phyloP scores from a whole-genome alignment of 148 eudicot species.

The Selenicereus undatus region DNA sequence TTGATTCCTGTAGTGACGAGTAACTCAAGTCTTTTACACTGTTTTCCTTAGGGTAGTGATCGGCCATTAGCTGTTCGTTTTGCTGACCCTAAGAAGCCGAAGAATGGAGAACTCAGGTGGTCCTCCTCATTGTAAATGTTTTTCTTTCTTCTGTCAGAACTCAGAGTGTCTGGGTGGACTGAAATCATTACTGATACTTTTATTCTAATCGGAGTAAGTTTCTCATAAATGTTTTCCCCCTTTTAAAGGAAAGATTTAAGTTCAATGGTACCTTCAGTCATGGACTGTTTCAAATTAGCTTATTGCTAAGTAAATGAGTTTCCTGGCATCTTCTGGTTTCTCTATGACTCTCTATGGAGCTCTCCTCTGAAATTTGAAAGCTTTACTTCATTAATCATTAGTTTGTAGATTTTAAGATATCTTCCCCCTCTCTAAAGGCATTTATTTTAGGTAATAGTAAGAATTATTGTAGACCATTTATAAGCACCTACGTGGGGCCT shows the following conservation, averaged over 20 bases:
- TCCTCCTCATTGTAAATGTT: conserved; percentile 1
- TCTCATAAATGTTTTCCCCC: not conserved
- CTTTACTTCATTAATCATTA: not conserved
- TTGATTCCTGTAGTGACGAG: conserved; percentile 8
- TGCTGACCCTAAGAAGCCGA: conserved; percentile 98
- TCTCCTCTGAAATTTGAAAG: not conserved
- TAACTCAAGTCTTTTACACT: conserved; percentile 11
- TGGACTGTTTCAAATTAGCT: not conserved
- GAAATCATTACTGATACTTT: not conserved
- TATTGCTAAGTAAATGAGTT: conserved; percentile 1
- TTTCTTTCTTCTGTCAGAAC: not conserved
- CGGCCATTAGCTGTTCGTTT: conserved; percentile 78
- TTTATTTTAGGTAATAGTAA: too few species aligned
- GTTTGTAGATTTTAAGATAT: not conserved
- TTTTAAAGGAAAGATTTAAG: not conserved
- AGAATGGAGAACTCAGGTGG: conserved; percentile 64
- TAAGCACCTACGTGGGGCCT: too few species aligned
- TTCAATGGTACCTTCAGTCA: not conserved
- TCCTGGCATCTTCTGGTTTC: not conserved
- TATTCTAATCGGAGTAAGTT: not conserved
- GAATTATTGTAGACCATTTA: too few species aligned
- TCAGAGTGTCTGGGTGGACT: not conserved
- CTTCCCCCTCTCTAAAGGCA: not conserved
- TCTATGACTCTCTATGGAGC: not conserved
- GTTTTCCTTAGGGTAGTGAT: conserved; percentile 68